Evolutionary conservation across 176 grass and related monocot species (phyloP).

Genomic region (Ensete glaucum): DNA sequence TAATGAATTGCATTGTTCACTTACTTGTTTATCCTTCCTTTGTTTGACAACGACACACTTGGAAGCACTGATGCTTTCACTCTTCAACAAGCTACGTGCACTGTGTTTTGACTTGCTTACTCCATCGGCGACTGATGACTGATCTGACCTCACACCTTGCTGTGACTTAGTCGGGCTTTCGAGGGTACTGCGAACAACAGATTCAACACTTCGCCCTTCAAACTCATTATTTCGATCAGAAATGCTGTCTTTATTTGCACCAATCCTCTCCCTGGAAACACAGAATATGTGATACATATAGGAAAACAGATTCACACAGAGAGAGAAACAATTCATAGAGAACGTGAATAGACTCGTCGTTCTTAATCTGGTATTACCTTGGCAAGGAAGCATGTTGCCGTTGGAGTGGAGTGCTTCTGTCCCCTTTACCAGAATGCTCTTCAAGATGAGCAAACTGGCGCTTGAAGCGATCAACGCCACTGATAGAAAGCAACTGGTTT

Average conservation of each 20-base stretch:
- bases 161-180: slow-evolving; percentile 36
- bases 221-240: slow-evolving; percentile 21
- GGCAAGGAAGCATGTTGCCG: slow-evolving; percentile 78
- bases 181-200: slow-evolving; percentile 7
- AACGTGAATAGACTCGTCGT: background rate
- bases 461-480: slow-evolving; percentile 93
- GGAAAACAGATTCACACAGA: too few species aligned
- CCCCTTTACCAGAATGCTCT: slow-evolving; percentile 61
- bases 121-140: slow-evolving; percentile 50
- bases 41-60: slow-evolving; percentile 56
- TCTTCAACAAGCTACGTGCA: slow-evolving; percentile 72
- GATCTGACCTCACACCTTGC: slow-evolving; percentile 31
- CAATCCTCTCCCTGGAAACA: slow-evolving; percentile 58
- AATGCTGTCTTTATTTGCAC: slow-evolving; percentile 41
- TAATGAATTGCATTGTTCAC: slow-evolving; percentile 4
- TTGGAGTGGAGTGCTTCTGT: slow-evolving; percentile 44
- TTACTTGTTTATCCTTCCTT: slow-evolving; percentile 59
- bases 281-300: background rate
- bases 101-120: slow-evolving; percentile 45
- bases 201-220: slow-evolving; percentile 45
- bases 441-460: slow-evolving; percentile 89
- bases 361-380: slow-evolving; percentile 29
- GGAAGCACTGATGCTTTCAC: slow-evolving; percentile 81
- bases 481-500: slow-evolving; percentile 28
- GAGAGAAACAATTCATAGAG: too few species aligned